Base-by-base conservation (phyloP, 306 rosid species). In the Malus sieversii region DNA sequence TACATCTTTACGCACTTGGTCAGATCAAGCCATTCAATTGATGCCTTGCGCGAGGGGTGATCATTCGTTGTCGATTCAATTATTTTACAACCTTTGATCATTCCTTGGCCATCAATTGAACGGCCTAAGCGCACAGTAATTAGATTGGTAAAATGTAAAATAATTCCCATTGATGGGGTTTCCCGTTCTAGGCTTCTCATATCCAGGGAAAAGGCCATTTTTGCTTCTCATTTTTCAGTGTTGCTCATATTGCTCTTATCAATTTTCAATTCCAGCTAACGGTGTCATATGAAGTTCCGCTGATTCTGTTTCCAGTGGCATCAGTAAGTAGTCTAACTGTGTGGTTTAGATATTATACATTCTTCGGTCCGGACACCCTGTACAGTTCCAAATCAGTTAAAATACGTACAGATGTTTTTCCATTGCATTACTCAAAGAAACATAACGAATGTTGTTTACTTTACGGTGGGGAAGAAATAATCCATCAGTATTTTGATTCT, bases 231-330 rank as follows among this genome's bases (percentile, higher is more conserved):
- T 45, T 33, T 23, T 75, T 68, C 44, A 8, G 32, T 7, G 52
- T 75, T 63, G 60, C 77, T 81, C 69, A 75, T 60, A 68, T 58
- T 27, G 82, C 74, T 48, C 82, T 85, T 79, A 77, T 81, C 61
- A 61, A 38, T 78, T 32, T 25, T 71, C 68, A 72, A 15, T 82
- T 81, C 42, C 97, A 96, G 99, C 82, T 96, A 76, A 92, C 96
- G 6, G 98, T 96, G 83, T 90, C 97, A 8, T 96, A 95, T 76
- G 99, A 92, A 86, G 98, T 95, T 66, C 99, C 99, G 66, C 91
- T 77, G 70, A 77, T 95, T 78, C 86, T 95, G 68, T 76, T 82
- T 83, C 98, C 99, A 52, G 99, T 92, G 80, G 98, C 98, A 67
- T 89, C 98, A 27, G 99, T 95, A 85, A 84, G 93, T 70, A 29